These are phyloP conservation scores for Ricinus communis DNA, from an alignment of 345 rosid genomes.

Conservation along the genomic window DNA sequence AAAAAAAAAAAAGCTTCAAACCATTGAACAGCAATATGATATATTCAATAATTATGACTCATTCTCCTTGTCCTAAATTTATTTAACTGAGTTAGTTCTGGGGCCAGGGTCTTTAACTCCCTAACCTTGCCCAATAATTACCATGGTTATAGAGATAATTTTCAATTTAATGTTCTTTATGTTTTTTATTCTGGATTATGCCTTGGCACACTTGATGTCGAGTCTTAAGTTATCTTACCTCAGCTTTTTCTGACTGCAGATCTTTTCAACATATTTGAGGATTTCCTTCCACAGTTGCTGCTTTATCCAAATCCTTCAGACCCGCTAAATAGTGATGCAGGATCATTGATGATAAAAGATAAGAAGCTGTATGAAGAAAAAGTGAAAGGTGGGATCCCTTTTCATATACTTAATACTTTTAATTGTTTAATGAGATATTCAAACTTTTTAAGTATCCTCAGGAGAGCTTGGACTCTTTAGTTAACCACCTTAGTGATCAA, in stretches of 20 bases:
- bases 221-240: not conserved
- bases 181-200: not conserved
- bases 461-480: not conserved
- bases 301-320: constrained; percentile 44
- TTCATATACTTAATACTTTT: not conserved
- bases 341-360: constrained; percentile 41
- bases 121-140: not conserved
- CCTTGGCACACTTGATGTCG: not conserved
- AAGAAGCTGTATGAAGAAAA: constrained; percentile 33
- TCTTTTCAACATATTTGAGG: constrained; percentile 41
- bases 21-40: not conserved
- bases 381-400: constrained; percentile 31
- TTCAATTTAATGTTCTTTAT: not conserved
- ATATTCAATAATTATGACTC: not conserved
- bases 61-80: not conserved
- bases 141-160: not conserved
- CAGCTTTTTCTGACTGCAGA: constrained; percentile 23
- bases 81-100: not conserved
- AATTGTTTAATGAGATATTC: not conserved
- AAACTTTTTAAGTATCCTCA: not conserved
- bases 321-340: constrained; percentile 43
- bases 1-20: not conserved
- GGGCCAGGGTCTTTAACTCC: too few relatives aligned
- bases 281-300: constrained; percentile 41
- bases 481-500: not conserved